These are phyloP conservation scores for Candida mesenterica DNA, from an alignment of 1,139 yeast species.

Conservation along the genomic window DNA sequence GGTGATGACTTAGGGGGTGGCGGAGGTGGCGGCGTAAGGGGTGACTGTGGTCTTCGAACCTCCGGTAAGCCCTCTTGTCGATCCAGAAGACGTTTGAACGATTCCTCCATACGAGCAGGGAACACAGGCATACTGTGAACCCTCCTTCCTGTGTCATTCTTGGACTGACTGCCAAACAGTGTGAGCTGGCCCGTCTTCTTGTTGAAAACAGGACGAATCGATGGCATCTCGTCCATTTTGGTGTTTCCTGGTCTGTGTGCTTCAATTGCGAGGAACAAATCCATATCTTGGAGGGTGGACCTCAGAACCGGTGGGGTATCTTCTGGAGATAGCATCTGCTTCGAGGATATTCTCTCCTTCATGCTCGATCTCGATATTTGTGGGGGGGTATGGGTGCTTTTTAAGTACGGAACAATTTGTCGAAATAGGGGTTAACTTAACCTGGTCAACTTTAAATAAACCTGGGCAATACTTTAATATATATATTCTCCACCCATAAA, in stretches of 20 bases:
- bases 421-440: no score
- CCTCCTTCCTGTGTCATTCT: neutral
- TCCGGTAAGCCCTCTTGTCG: constrained; percentile 3
- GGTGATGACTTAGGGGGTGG: neutral
- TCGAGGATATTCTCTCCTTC: constrained; percentile 15
- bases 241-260: constrained; percentile 29
- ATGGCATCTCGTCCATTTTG: constrained; percentile 32
- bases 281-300: constrained; percentile 21
- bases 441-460: no score
- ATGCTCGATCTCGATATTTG: no score
- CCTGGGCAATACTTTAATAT: no score
- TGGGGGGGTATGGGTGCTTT: no score
- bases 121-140: constrained; percentile 24
- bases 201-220: constrained; percentile 20
- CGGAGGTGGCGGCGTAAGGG: neutral
- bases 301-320: constrained; percentile 27
- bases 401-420: no score
- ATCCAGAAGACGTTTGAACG: no score
- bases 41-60: neutral
- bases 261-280: constrained; percentile 29
- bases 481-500: no score
- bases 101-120: neutral
- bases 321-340: constrained; percentile 25
- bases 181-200: neutral
- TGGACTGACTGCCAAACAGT: constrained; percentile 1